phyloP scores from a whole-genome alignment of 2,329 filamentous ascomycete species.

The Emergomyces africanus region DNA sequence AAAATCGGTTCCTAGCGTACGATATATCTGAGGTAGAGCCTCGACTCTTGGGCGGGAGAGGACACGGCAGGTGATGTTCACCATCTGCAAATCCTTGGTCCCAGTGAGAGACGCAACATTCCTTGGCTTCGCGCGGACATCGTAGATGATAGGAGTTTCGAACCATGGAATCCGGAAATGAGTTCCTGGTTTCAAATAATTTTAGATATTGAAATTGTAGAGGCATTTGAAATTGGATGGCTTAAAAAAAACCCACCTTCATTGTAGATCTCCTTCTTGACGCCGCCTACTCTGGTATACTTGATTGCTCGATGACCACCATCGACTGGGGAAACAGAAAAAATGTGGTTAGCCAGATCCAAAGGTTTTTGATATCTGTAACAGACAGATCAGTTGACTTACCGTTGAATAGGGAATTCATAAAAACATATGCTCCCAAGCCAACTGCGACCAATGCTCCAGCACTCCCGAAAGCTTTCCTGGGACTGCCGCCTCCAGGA shows the following conservation, averaged over 20 bases:
- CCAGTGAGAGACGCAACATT: conserved; percentile 95
- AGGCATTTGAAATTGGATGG: not conserved
- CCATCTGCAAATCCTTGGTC: conserved; percentile 99
- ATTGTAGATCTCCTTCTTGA: conserved; percentile 88
- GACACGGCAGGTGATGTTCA: conserved; percentile 99
- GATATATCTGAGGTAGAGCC: conserved; percentile 90
- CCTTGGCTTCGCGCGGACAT: conserved; percentile 93
- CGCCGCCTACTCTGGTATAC: conserved; percentile 83
- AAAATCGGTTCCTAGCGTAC: conserved; percentile 88
- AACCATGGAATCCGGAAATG: conserved; percentile 94
- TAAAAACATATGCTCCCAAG: conserved; percentile 25
- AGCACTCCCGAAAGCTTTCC: conserved; percentile 36
- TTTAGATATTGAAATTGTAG: not conserved
- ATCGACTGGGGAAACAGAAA: conserved; percentile 49
- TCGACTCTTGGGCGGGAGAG: conserved; percentile 80
- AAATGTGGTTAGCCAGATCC: conserved; percentile 8
- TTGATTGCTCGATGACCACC: conserved; percentile 99
- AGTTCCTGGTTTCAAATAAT: conserved; percentile 52
- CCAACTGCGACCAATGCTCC: conserved; percentile 42
- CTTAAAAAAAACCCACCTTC: conserved; percentile 58
- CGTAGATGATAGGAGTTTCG: conserved; percentile 92
- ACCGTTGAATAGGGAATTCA: conserved; percentile 58
- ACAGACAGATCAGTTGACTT: conserved; percentile 12
- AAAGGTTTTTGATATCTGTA: not conserved
- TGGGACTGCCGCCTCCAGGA: conserved; percentile 39